Percentiles rank a stretch among this genome's conserved stretches.
These are phyloP conservation scores for Blastocystis sp. DNA, from an alignment of 352 stramenopile species.

Conservation along the genomic window DNA sequence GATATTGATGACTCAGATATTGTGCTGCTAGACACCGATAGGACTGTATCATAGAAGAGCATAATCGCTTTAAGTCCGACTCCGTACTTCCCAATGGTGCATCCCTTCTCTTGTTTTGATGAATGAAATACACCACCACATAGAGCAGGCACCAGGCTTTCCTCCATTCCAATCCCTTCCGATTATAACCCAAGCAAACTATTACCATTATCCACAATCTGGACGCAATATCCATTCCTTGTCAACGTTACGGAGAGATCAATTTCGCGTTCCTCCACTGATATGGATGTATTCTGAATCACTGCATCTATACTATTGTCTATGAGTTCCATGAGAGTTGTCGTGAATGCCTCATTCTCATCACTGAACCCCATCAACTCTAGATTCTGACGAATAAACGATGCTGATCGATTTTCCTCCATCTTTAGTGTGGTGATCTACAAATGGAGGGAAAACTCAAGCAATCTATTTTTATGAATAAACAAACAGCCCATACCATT, in stretches of 20 bases:
- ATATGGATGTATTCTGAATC: neutral
- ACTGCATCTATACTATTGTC: slow-evolving; percentile 38
- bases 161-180: slow-evolving; percentile 34
- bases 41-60: neutral
- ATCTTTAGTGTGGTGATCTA: neutral
- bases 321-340: neutral
- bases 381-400: slow-evolving; percentile 30
- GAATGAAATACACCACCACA: slow-evolving; percentile 12
- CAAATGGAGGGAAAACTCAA: neutral
- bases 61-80: slow-evolving; percentile 37
- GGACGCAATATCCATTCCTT: neutral
- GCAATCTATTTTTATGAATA: too few relatives aligned
- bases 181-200: neutral
- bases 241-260: neutral
- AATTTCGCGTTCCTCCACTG: neutral
- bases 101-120: neutral
- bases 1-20: neutral
- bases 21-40: slow-evolving; percentile 9
- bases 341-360: slow-evolving; percentile 14
- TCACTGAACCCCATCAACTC: slow-evolving; percentile 17
- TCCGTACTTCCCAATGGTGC: slow-evolving; percentile 9
- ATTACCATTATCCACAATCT: slow-evolving; percentile 47
- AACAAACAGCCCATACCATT: neutral
- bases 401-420: neutral
- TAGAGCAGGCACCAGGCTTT: neutral